Evolutionary conservation across 2,329 filamentous ascomycete genomes (phyloP).

Genomic region (Colletotrichum australisinense): DNA sequence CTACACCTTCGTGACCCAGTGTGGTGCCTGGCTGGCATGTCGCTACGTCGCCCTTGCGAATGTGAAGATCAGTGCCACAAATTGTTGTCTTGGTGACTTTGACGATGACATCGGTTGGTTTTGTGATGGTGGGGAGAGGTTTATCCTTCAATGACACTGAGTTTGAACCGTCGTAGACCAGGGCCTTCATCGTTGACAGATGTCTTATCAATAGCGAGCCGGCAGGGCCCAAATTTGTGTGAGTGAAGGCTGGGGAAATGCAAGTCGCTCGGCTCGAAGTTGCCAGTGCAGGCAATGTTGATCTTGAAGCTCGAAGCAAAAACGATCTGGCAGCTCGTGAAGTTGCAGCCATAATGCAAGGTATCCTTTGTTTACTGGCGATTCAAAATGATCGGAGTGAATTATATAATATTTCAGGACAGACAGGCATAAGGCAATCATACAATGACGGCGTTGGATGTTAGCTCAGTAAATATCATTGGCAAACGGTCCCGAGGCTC

Average conservation of each 20-base stretch:
- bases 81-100: constrained; percentile 47
- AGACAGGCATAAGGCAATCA: not conserved
- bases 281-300: not conserved
- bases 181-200: constrained; percentile 55
- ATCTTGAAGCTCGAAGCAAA: not conserved
- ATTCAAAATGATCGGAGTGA: not conserved
- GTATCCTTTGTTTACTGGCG: too few species aligned
- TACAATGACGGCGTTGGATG: not conserved
- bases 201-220: not conserved
- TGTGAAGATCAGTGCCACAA: constrained; percentile 50
- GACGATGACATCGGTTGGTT: constrained; percentile 48
- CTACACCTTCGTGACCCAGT: constrained; percentile 55
- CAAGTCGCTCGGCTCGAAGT: too few species aligned
- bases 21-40: constrained; percentile 37
- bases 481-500: not conserved
- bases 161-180: constrained; percentile 53
- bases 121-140: constrained; percentile 43
- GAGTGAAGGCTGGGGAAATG: not conserved
- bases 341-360: too few species aligned
- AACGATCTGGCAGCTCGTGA: not conserved
- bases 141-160: constrained; percentile 48
- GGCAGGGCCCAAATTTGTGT: not conserved
- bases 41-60: constrained; percentile 43
- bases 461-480: not conserved
- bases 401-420: not conserved